These are phyloP conservation scores for Lathyrus aphaca DNA, from an alignment of 306 rosid species.

Conservation along the genomic window DNA sequence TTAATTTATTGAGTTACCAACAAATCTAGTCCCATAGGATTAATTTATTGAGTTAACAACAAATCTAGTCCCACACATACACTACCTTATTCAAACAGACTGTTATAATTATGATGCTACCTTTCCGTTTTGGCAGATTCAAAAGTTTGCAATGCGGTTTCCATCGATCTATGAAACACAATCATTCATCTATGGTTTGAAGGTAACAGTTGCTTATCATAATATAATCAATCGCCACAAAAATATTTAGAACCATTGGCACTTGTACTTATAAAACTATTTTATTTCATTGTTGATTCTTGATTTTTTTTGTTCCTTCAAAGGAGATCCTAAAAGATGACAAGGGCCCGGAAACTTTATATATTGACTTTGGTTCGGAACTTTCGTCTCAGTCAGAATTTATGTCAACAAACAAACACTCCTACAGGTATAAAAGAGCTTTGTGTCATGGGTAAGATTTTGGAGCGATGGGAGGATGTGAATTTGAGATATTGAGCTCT, in stretches of 20 bases:
- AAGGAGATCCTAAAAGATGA: slow-evolving; percentile 65
- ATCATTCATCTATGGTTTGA: slow-evolving; percentile 56
- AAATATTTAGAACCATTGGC: slow-evolving; percentile 7
- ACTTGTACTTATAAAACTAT: slow-evolving; percentile 7
- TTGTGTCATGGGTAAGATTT: slow-evolving; percentile 26
- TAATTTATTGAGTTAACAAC: not conserved
- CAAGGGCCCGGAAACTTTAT: slow-evolving; percentile 52
- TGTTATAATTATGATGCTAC: slow-evolving; percentile 4
- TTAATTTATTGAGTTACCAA: slow-evolving; percentile 1
- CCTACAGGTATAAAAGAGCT: slow-evolving; percentile 46
- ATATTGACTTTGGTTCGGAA: slow-evolving; percentile 62
- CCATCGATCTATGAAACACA: slow-evolving; percentile 62
- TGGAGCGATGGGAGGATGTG: slow-evolving; percentile 24
- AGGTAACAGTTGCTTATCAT: slow-evolving; percentile 47
- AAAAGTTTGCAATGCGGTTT: slow-evolving; percentile 81
- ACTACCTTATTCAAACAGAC: not conserved
- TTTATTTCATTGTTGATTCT: slow-evolving; percentile 23
- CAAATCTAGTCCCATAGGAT: not conserved
- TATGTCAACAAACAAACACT: slow-evolving; percentile 57
- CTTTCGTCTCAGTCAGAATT: slow-evolving; percentile 70
- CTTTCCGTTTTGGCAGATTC: slow-evolving; percentile 53
- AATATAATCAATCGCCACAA: slow-evolving; percentile 3
- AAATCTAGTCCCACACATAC: not conserved
- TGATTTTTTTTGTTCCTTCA: slow-evolving; percentile 34
- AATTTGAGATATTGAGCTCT: slow-evolving; percentile 9